These are phyloP conservation scores for Exserohilum turcica DNA, from an alignment of 2,329 filamentous ascomycete genomes.

Conservation along the genomic window DNA sequence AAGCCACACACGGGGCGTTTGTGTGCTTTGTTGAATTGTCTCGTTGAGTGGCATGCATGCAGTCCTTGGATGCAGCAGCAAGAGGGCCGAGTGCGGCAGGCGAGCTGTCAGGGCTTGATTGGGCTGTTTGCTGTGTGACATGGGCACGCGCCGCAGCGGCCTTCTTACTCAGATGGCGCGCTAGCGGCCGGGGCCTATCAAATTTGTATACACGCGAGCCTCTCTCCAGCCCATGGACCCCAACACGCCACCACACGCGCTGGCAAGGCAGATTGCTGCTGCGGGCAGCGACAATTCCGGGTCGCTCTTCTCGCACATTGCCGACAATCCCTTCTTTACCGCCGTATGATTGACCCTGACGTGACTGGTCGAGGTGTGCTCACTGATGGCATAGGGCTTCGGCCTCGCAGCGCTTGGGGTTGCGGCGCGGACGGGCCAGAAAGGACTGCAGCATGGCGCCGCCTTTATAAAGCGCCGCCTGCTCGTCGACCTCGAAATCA, in stretches of 20 bases:
- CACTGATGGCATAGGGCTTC: constrained; percentile 65
- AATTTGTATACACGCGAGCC: constrained; percentile 15
- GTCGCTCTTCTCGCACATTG: constrained; percentile 53
- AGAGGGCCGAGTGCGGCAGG: not conserved
- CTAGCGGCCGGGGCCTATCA: constrained; percentile 25
- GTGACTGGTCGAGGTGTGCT: constrained; percentile 34
- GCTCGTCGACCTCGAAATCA: constrained; percentile 94
- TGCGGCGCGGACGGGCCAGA: constrained; percentile 77
- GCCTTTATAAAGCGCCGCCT: constrained; percentile 79
- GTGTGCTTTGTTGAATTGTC: not conserved
- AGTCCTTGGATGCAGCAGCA: not conserved
- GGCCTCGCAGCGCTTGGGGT: constrained; percentile 90
- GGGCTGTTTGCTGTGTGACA: constrained; percentile 5
- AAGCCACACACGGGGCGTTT: not conserved
- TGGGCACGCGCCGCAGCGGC: constrained; percentile 13
- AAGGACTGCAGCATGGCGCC: constrained; percentile 73
- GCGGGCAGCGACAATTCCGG: constrained; percentile 41
- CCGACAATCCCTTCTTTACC: constrained; percentile 60
- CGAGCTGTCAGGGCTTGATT: constrained; percentile 1
- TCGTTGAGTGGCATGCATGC: no score
- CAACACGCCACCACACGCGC: constrained; percentile 46
- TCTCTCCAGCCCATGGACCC: constrained; percentile 37
- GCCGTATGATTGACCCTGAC: constrained; percentile 59
- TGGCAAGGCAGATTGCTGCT: constrained; percentile 44
- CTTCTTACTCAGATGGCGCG: constrained; percentile 10